Evolutionary conservation across 2,329 filamentous ascomycete genomes (phyloP).

Genomic region (Fusarium nematophilum): DNA sequence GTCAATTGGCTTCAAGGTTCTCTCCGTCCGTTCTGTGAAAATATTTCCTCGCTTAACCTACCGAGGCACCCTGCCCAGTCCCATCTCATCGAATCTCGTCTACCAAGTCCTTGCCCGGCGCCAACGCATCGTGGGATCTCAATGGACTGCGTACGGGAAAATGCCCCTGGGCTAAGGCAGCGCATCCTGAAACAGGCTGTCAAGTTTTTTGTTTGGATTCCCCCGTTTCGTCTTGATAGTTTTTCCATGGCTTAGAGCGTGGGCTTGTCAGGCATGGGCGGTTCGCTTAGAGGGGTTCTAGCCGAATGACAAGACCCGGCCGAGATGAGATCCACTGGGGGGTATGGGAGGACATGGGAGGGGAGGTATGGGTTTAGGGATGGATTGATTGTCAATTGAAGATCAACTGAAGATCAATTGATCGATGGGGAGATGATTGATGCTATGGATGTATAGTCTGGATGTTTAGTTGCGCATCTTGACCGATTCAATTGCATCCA

Average conservation of each 20-base stretch:
- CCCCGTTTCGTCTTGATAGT: constrained; percentile 32
- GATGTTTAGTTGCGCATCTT: too few species aligned
- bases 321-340: constrained; percentile 15
- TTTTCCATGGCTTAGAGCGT: constrained; percentile 36
- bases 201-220: constrained; percentile 30
- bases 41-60: not conserved
- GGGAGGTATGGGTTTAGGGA: not conserved
- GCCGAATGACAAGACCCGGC: constrained; percentile 2
- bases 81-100: constrained; percentile 5
- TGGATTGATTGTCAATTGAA: not conserved
- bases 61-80: not conserved
- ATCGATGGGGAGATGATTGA: too few species aligned
- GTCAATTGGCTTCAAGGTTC: not conserved
- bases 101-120: not conserved
- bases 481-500: not conserved
- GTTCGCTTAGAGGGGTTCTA: too few species aligned
- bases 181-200: constrained; percentile 31
- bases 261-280: too few species aligned
- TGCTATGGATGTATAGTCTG: too few species aligned
- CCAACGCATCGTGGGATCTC: too few species aligned
- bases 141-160: constrained; percentile 10
- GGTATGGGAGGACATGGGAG: not conserved
- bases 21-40: too few species aligned
- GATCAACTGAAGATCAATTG: not conserved
- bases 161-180: constrained; percentile 7